Conservation (phyloP, 768 basidiomycete genomes). For the Kondoa subrosea region DNA sequence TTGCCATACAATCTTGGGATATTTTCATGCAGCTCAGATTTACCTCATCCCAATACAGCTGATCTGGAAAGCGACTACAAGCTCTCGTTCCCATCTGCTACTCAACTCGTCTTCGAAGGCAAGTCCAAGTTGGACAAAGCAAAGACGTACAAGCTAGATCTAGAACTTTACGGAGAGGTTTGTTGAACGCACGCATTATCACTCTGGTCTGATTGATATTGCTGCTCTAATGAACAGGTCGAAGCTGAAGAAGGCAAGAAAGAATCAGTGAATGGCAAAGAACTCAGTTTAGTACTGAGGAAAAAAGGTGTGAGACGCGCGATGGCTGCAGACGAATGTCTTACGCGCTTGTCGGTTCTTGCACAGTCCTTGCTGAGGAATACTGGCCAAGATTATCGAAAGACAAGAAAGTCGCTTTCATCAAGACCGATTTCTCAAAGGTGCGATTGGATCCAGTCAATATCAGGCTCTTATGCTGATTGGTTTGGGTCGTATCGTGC, state of each 20-base stretch:
- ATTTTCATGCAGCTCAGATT: background rate
- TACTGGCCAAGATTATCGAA: constrained; percentile 8
- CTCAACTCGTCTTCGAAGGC: background rate
- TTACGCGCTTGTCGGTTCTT: background rate
- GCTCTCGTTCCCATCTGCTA: background rate
- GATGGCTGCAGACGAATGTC: background rate
- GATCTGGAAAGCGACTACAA: background rate
- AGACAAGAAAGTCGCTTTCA: constrained; percentile 6
- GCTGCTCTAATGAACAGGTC: too few species aligned
- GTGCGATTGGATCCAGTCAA: background rate
- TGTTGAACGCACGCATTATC: too few species aligned
- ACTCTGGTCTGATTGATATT: too few species aligned
- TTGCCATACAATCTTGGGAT: background rate
- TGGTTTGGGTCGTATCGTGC: background rate
- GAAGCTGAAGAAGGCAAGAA: constrained; percentile 4
- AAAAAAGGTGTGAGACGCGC: background rate
- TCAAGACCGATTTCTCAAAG: constrained; percentile 9
- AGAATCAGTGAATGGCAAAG: background rate
- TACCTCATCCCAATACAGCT: background rate
- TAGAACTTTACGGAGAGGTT: constrained; percentile 4
- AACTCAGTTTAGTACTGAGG: background rate
- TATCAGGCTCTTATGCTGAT: background rate
- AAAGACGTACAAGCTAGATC: constrained; percentile 3
- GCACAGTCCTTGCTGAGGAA: constrained; percentile 2
- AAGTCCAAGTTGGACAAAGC: background rate